These are phyloP conservation scores for Metschnikowia shivogae DNA, from an alignment of 805 yeast genomes.

Conservation along the genomic window DNA sequence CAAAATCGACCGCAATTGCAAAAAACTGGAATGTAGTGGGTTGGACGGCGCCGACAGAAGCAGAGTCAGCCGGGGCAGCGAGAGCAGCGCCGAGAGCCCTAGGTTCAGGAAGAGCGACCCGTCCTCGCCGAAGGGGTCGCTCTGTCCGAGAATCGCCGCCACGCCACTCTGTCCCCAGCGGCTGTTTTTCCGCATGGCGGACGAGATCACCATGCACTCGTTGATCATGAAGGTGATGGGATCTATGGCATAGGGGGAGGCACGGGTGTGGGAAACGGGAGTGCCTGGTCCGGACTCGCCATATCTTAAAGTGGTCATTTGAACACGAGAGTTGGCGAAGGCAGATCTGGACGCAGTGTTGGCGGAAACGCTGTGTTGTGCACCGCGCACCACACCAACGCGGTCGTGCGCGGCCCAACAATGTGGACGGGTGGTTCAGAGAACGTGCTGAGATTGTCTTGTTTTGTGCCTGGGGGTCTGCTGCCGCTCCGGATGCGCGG, in stretches of 20 bases:
- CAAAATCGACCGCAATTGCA: constrained; percentile 71
- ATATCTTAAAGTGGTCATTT: background rate
- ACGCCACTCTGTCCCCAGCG: constrained; percentile 75
- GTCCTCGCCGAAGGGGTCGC: constrained; percentile 48
- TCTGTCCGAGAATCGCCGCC: constrained; percentile 77
- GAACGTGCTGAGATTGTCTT: no score
- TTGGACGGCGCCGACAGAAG: constrained; percentile 24
- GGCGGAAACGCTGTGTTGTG: constrained; percentile 4
- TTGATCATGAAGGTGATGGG: constrained; percentile 79
- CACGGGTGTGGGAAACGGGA: background rate
- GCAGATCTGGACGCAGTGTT: background rate
- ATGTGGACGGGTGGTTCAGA: background rate
- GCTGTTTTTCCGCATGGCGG: constrained; percentile 76
- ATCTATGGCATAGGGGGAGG: constrained; percentile 46
- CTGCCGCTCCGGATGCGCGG: no score
- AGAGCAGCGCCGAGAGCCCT: constrained; percentile 5
- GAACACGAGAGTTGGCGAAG: background rate
- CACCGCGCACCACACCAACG: constrained; percentile 1
- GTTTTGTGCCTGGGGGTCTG: no score
- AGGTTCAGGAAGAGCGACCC: constrained; percentile 25
- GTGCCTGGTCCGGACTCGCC: background rate
- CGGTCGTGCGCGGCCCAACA: constrained; percentile 1
- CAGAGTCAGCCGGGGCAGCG: constrained; percentile 24
- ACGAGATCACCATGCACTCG: constrained; percentile 81
- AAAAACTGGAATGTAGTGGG: constrained; percentile 73